Conservation (phyloP, 805 yeast genomes). For the Alloascoidea africana region DNA sequence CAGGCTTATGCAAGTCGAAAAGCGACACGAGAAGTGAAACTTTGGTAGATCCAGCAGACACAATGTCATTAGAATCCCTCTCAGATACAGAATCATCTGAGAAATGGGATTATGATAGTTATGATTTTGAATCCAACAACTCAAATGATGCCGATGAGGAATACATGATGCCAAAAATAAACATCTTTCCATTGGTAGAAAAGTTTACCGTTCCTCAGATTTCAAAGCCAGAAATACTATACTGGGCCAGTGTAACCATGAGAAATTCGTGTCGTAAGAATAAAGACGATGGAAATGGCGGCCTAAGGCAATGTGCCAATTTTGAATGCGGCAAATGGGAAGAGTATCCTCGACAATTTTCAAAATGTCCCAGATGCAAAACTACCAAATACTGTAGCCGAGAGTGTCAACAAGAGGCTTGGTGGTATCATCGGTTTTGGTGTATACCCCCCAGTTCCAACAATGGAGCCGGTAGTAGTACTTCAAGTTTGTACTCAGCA, state of each 20-base stretch:
- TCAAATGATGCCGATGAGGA: slow-evolving; percentile 29
- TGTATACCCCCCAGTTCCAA: slow-evolving; percentile 35
- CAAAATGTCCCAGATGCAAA: slow-evolving; percentile 88
- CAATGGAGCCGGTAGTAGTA: too few relatives aligned
- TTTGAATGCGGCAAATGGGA: slow-evolving; percentile 95
- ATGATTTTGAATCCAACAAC: slow-evolving; percentile 19
- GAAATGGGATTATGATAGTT: slow-evolving; percentile 13
- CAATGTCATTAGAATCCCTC: too few relatives aligned
- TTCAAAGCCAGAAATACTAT: slow-evolving; percentile 69
- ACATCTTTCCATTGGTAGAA: slow-evolving; percentile 85
- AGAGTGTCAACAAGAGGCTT: slow-evolving; percentile 81
- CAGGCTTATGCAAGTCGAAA: too few relatives aligned
- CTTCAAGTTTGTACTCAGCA: too few relatives aligned
- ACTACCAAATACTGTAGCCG: slow-evolving; percentile 90
- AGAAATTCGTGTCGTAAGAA: slow-evolving; percentile 85
- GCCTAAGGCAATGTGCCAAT: slow-evolving; percentile 89
- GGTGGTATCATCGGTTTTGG: slow-evolving; percentile 93
- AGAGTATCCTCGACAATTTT: slow-evolving; percentile 75
- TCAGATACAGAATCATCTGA: too few relatives aligned
- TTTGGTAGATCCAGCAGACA: too few relatives aligned
- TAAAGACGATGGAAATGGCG: slow-evolving; percentile 78
- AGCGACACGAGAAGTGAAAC: too few relatives aligned
- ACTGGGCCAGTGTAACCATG: slow-evolving; percentile 98
- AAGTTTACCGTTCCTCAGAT: slow-evolving; percentile 62
- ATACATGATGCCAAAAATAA: slow-evolving; percentile 26